A percentile compares a stretch with the other conserved stretches of the same genome.
These are phyloP conservation scores for Populus tremula DNA, from an alignment of 345 rosid genomes.

Conservation along the genomic window DNA sequence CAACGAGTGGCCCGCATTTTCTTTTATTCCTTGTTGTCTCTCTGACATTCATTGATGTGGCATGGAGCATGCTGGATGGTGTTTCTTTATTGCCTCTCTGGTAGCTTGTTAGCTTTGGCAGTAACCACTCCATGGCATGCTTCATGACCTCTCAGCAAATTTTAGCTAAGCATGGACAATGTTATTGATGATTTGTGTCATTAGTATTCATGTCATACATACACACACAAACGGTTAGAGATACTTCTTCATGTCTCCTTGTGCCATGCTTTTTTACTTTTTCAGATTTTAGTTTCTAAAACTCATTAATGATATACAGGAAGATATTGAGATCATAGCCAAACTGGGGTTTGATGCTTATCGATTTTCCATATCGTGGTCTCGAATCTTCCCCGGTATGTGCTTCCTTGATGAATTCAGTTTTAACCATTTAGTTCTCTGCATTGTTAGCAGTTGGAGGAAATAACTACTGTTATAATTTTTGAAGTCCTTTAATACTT, in stretches of 20 bases:
- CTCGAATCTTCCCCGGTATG: conserved; percentile 88
- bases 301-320: conserved; percentile 46
- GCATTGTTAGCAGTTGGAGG: not conserved
- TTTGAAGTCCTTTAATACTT: too few species aligned
- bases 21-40: not conserved
- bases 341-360: conserved; percentile 76
- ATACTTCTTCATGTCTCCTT: not conserved
- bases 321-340: conserved; percentile 68
- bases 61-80: too few species aligned
- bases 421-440: not conserved
- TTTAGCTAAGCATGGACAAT: too few species aligned
- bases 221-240: not conserved
- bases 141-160: too few species aligned
- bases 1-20: not conserved
- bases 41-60: too few species aligned
- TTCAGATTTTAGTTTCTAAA: conserved; percentile 5
- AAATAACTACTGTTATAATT: not conserved
- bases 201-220: not conserved
- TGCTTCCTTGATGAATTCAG: not conserved
- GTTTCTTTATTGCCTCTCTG: too few species aligned
- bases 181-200: too few species aligned
- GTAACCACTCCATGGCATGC: too few species aligned
- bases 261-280: not conserved
- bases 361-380: conserved; percentile 90
- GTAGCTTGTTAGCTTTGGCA: too few species aligned